Percentiles rank a stretch among this genome's conserved stretches.
Evolutionary conservation across 768 basidiomycete species (phyloP).

Genomic region (Phanerochaete carnosa): DNA sequence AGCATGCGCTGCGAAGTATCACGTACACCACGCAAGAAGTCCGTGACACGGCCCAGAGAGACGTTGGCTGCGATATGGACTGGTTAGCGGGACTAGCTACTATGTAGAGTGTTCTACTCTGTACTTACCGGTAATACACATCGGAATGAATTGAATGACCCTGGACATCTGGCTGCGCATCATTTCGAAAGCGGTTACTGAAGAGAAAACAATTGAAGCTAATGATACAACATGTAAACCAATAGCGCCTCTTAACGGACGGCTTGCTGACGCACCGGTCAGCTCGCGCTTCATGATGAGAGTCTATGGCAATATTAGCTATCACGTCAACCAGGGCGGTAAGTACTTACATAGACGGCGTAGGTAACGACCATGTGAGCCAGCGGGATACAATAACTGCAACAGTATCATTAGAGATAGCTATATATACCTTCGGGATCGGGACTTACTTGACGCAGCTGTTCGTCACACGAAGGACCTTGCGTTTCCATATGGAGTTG

Average conservation of each 20-base stretch:
- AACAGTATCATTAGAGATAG: conserved; percentile 33
- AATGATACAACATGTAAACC: neutral
- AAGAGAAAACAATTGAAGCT: conserved; percentile 33
- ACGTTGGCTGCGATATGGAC: conserved; percentile 43
- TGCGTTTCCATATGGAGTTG: conserved; percentile 46
- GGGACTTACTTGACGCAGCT: conserved; percentile 38
- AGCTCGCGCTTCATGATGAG: conserved; percentile 34
- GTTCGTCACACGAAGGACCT: conserved; percentile 45
- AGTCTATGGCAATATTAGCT: conserved; percentile 21
- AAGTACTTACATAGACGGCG: conserved; percentile 46
- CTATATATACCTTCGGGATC: neutral
- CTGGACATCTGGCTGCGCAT: conserved; percentile 44
- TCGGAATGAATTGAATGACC: conserved; percentile 28
- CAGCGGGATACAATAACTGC: conserved; percentile 58
- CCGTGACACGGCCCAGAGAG: conserved; percentile 54
- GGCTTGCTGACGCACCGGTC: conserved; percentile 18
- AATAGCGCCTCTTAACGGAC: neutral
- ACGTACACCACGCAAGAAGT: conserved; percentile 33
- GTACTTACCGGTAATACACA: conserved; percentile 14
- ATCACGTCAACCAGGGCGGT: neutral
- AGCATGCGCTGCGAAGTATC: neutral
- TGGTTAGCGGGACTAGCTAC: neutral
- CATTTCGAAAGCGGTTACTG: conserved; percentile 52
- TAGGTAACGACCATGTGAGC: conserved; percentile 62
- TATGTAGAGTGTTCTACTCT: neutral